Percentiles rank a stretch among this genome's conserved stretches.
Evolutionary conservation across 306 rosid genomes (phyloP).

Genomic region (Myrica gale): DNA sequence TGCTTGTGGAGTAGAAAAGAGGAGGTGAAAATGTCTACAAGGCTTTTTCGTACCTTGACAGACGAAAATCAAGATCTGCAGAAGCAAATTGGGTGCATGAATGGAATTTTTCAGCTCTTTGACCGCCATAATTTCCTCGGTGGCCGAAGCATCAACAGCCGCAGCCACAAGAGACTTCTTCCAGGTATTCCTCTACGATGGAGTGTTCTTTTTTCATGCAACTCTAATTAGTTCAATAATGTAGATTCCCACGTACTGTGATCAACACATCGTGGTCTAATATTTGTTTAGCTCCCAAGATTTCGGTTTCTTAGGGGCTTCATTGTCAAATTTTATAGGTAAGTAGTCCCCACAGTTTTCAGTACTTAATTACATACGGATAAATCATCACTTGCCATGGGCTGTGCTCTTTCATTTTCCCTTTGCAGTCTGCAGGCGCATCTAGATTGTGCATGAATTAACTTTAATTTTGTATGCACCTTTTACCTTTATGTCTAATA

Average conservation of each 20-base stretch:
- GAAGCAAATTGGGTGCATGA: conserved; percentile 85
- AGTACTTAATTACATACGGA: neutral
- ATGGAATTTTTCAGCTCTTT: conserved; percentile 75
- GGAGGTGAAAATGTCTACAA: conserved; percentile 59
- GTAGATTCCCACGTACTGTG: neutral
- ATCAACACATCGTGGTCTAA: neutral
- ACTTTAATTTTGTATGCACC: neutral
- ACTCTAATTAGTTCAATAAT: conserved; percentile 12
- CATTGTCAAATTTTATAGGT: neutral
- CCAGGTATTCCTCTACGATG: conserved; percentile 35
- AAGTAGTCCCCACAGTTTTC: neutral
- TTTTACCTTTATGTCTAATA: too few relatives aligned
- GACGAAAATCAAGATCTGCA: conserved; percentile 69
- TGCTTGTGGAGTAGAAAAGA: conserved; percentile 23
- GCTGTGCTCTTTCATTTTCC: neutral
- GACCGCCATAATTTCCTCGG: conserved; percentile 68
- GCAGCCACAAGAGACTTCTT: conserved; percentile 42
- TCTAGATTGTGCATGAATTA: neutral
- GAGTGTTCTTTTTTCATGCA: neutral
- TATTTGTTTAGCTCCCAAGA: neutral
- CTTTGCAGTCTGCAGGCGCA: neutral
- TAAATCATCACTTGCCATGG: neutral
- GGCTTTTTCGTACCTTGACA: conserved; percentile 40
- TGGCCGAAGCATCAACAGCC: conserved; percentile 34
- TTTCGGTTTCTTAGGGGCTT: neutral